A percentile compares a stretch with the other conserved stretches of the same genome.
These are phyloP conservation scores for Termitomyces sp. DNA, from an alignment of 768 basidiomycete genomes.

Conservation along the genomic window DNA sequence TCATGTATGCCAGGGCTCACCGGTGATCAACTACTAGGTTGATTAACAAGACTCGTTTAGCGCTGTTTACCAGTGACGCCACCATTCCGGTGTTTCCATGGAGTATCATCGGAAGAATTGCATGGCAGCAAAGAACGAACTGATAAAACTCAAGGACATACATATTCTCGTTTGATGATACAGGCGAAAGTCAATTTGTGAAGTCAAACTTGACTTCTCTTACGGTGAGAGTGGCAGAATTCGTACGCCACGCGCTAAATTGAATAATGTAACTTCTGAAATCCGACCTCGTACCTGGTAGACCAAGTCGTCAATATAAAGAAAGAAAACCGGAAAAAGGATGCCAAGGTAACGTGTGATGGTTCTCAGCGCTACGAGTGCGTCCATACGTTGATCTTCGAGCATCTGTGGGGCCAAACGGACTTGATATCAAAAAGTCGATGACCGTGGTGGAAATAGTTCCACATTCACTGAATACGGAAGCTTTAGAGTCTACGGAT, in stretches of 20 bases:
- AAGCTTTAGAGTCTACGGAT: not conserved
- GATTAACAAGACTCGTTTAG: not conserved
- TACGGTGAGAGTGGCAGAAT: not conserved
- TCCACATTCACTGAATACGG: not conserved
- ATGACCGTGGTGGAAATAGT: not conserved
- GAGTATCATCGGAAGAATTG: conserved; percentile 7
- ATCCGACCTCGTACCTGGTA: not conserved
- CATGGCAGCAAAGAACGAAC: not conserved
- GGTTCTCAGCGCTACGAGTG: not conserved
- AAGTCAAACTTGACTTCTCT: not conserved
- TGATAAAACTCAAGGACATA: too few relatives aligned
- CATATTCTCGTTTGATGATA: not conserved
- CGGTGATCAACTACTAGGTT: not conserved
- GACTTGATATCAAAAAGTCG: not conserved
- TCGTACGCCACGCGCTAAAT: not conserved
- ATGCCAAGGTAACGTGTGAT: not conserved
- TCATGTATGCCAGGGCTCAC: not conserved
- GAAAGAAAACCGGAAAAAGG: not conserved
- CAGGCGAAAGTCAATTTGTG: not conserved
- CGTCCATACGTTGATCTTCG: not conserved
- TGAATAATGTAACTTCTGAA: not conserved
- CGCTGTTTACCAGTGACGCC: not conserved
- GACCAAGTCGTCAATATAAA: not conserved
- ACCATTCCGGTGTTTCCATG: not conserved
- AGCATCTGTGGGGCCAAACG: not conserved